Conservation (phyloP, 345 rosid species). For the Corymbia maculata region DNA sequence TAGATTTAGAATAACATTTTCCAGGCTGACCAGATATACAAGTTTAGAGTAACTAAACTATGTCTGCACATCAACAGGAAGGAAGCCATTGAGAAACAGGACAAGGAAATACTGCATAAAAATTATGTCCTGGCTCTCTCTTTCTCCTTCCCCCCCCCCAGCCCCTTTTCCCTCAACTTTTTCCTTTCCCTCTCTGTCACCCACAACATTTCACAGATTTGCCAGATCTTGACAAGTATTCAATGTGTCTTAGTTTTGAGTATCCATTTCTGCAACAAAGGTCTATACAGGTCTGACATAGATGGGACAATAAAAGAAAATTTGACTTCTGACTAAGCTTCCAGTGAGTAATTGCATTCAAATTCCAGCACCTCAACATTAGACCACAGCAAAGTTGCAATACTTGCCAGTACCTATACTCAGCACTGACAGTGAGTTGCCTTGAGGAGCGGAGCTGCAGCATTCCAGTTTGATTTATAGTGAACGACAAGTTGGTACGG, state of each 20-base stretch:
- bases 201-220: background rate
- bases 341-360: background rate
- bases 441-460: slow-evolving; percentile 27
- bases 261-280: background rate
- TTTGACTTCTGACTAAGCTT: background rate
- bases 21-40: background rate
- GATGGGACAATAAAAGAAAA: background rate
- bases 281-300: background rate
- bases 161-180: background rate
- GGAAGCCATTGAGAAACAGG: background rate
- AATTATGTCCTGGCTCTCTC: background rate
- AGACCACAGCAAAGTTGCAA: background rate
- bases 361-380: background rate
- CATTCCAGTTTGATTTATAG: slow-evolving; percentile 21
- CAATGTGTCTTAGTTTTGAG: background rate
- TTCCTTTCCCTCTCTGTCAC: background rate
- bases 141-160: background rate
- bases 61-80: background rate
- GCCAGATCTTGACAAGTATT: background rate
- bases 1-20: background rate
- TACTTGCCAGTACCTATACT: slow-evolving; percentile 37
- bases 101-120: background rate
- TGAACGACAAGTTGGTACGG: slow-evolving; percentile 30
- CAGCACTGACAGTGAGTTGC: slow-evolving; percentile 43
- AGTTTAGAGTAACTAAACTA: background rate